These are phyloP conservation scores for Sporobolomyces phaffii DNA, from an alignment of 768 basidiomycete species.

Conservation along the genomic window DNA sequence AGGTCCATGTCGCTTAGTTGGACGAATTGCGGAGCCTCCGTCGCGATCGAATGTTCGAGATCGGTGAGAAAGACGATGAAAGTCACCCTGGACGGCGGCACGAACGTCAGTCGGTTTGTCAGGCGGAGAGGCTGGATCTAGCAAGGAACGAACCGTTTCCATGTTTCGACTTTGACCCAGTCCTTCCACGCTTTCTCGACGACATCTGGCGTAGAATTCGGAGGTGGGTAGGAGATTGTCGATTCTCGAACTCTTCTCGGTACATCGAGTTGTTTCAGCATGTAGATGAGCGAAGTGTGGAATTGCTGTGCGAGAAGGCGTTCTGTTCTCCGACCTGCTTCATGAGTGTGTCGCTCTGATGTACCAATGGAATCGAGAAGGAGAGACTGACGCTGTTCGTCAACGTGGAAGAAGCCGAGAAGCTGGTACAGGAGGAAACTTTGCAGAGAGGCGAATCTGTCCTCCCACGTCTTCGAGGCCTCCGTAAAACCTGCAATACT, in stretches of 20 bases:
- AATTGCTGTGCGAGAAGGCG: constrained; percentile 33
- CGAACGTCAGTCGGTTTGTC: neutral
- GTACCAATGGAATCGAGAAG: too few species aligned
- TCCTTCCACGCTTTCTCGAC: constrained; percentile 22
- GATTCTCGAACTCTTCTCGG: constrained; percentile 6
- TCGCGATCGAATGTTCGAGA: constrained; percentile 29
- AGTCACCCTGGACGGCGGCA: constrained; percentile 10
- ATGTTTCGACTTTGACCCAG: constrained; percentile 33
- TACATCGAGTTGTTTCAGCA: constrained; percentile 26
- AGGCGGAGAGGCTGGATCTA: too few species aligned
- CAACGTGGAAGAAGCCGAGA: constrained; percentile 35
- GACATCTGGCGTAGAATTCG: neutral
- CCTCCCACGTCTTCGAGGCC: constrained; percentile 8
- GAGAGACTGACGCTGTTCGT: constrained; percentile 30
- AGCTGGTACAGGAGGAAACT: constrained; percentile 34
- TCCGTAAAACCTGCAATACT: constrained; percentile 12
- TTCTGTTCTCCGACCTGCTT: too few species aligned
- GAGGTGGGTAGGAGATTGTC: neutral
- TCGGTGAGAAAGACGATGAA: constrained; percentile 39
- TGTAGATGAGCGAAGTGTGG: constrained; percentile 31
- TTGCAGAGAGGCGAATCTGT: constrained; percentile 28
- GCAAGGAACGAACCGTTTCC: constrained; percentile 13
- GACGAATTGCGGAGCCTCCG: constrained; percentile 14
- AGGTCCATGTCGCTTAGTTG: constrained; percentile 21
- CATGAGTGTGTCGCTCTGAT: too few species aligned